Conservation (phyloP, 2,329 filamentous ascomycete genomes). For the Microdochium trichocladiopsis region DNA sequence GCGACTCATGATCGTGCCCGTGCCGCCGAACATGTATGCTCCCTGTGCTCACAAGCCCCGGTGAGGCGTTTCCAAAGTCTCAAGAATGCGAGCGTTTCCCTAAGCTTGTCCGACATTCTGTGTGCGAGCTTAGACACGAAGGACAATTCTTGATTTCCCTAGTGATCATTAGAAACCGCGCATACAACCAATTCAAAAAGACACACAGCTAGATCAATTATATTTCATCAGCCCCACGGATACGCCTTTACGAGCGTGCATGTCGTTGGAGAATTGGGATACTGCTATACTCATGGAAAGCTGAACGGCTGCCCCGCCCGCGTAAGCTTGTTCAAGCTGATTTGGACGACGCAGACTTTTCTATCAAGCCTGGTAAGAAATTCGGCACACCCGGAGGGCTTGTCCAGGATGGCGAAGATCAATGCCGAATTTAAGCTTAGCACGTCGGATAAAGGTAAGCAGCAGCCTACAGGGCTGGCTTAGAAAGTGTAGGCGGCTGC, state of each 20-base stretch:
- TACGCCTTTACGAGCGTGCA: neutral
- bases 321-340: neutral
- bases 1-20: no score
- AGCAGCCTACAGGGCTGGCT: neutral
- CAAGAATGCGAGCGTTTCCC: no score
- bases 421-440: neutral
- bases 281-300: neutral
- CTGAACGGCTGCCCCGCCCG: neutral
- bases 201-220: neutral
- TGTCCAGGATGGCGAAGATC: neutral
- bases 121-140: no score
- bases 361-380: neutral
- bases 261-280: neutral
- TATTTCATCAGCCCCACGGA: neutral
- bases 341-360: neutral
- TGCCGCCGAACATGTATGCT: no score
- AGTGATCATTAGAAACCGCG: neutral
- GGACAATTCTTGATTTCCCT: neutral
- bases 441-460: neutral
- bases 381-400: neutral
- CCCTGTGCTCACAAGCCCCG: no score
- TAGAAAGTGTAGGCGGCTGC: neutral
- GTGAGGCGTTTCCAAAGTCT: no score
- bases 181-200: neutral
- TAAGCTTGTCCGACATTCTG: no score